Conservation (phyloP, 345 rosid genomes). For the Luvunga scandens region DNA sequence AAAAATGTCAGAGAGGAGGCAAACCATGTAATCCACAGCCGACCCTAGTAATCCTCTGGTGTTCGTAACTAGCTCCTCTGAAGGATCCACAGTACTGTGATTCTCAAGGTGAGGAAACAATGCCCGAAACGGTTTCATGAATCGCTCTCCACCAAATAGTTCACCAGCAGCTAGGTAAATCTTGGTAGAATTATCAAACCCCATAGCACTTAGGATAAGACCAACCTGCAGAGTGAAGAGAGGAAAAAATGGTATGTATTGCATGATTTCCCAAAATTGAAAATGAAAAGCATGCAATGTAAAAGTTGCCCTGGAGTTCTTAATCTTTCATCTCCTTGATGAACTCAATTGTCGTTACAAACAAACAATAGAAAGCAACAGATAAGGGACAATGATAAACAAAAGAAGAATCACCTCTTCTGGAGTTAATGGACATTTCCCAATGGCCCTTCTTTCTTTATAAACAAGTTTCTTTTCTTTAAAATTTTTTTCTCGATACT, state of each 20-base stretch:
- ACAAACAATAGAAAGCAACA: not conserved
- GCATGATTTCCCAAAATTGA: not conserved
- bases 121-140: slow-evolving; percentile 78
- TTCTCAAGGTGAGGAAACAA: slow-evolving; percentile 88
- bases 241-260: not conserved
- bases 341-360: not conserved
- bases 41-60: slow-evolving; percentile 82
- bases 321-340: not conserved
- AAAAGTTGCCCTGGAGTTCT: not conserved
- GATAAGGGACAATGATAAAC: not conserved
- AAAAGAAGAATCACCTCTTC: slow-evolving; percentile 60
- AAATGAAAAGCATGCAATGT: not conserved
- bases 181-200: slow-evolving; percentile 83
- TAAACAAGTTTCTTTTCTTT: slow-evolving; percentile 65
- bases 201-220: slow-evolving; percentile 82
- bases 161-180: slow-evolving; percentile 97
- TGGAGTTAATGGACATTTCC: slow-evolving; percentile 90
- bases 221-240: slow-evolving; percentile 69
- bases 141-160: slow-evolving; percentile 87
- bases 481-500: slow-evolving; percentile 85
- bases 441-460: slow-evolving; percentile 78
- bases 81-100: slow-evolving; percentile 82
- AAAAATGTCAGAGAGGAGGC: slow-evolving; percentile 95
- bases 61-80: slow-evolving; percentile 67
- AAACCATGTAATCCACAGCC: slow-evolving; percentile 99